Conservation (phyloP, 768 basidiomycete genomes). For the Gymnopilus dilepis region DNA sequence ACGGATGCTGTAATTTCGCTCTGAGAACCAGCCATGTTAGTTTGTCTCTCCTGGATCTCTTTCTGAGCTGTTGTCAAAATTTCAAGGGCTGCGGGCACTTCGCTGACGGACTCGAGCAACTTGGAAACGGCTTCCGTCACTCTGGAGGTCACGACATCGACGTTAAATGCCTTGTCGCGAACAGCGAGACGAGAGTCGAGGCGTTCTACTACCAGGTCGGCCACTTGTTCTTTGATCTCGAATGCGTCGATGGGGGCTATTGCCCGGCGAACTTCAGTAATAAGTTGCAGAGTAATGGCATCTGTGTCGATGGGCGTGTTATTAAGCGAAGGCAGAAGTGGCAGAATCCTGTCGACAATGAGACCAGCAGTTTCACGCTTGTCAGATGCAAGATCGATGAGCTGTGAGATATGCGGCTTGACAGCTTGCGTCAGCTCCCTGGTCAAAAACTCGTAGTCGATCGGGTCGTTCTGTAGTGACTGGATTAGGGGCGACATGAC, state of each 20-base stretch:
- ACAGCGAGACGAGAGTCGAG: constrained; percentile 81
- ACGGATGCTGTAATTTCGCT: constrained; percentile 46
- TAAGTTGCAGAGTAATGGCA: constrained; percentile 61
- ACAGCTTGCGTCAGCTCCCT: constrained; percentile 80
- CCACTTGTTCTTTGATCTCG: constrained; percentile 88
- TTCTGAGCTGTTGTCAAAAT: constrained; percentile 48
- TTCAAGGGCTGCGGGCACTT: constrained; percentile 46
- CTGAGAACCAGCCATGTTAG: constrained; percentile 45
- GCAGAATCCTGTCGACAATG: constrained; percentile 75
- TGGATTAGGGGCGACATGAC: constrained; percentile 66
- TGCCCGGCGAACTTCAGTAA: constrained; percentile 70
- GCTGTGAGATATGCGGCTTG: constrained; percentile 86
- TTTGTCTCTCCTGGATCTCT: constrained; percentile 41
- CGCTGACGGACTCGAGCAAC: constrained; percentile 31
- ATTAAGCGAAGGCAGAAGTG: constrained; percentile 57
- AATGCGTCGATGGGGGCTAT: constrained; percentile 83
- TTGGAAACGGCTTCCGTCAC: constrained; percentile 58
- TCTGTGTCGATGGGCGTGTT: constrained; percentile 55
- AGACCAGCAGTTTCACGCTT: constrained; percentile 86
- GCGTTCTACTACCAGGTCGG: constrained; percentile 86
- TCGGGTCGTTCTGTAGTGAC: constrained; percentile 63
- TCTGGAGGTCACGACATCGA: constrained; percentile 60
- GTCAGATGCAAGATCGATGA: constrained; percentile 88
- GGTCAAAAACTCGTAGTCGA: constrained; percentile 83
- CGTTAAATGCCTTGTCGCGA: constrained; percentile 72